Evolutionary conservation across 106 monocot species (phyloP).

Genomic region (Dendrobium officinale): DNA sequence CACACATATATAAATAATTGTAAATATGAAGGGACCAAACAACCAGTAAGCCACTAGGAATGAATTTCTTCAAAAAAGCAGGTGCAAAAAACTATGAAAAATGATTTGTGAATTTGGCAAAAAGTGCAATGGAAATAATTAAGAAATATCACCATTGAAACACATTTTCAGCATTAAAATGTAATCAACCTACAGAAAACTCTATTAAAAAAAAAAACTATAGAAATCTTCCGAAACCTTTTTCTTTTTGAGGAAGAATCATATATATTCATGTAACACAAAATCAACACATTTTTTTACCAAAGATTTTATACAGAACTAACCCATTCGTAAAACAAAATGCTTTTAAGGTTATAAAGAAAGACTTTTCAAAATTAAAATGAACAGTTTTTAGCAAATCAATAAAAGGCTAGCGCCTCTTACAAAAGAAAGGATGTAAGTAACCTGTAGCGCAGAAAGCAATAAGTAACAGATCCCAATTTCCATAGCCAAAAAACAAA

Average conservation of each 20-base stretch:
- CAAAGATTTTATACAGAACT: too few species aligned
- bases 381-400: too few species aligned
- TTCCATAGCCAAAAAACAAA: not conserved
- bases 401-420: not conserved
- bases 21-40: not conserved
- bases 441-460: not conserved
- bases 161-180: not conserved
- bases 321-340: too few species aligned
- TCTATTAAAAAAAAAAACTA: not conserved
- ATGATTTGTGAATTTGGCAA: not conserved
- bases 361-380: too few species aligned
- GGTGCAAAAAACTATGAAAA: not conserved
- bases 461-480: not conserved
- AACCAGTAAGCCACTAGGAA: not conserved
- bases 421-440: not conserved
- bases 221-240: not conserved
- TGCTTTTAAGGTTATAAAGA: too few species aligned
- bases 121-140: not conserved
- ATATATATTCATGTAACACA: too few species aligned
- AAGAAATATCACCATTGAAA: not conserved
- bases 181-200: not conserved
- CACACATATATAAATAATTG: not conserved
- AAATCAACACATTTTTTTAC: too few species aligned
- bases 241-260: not conserved
- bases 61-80: not conserved